Evolutionary conservation across 2,329 filamentous ascomycete genomes (phyloP).

Genomic region (Diaporthe ampelina): DNA sequence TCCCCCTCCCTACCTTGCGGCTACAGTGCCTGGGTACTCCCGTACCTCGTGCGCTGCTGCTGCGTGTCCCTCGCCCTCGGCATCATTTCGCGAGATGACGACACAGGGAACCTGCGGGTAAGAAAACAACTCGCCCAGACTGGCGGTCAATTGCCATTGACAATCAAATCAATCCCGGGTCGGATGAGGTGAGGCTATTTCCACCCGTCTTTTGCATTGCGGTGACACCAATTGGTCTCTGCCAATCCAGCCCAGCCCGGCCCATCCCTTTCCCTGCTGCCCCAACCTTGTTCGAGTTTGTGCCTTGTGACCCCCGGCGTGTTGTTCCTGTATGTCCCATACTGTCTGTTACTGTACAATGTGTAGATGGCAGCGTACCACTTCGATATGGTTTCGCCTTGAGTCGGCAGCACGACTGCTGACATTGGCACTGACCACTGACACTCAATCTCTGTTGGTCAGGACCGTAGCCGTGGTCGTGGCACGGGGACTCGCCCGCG

Average conservation of each 20-base stretch:
- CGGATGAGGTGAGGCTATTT: slow-evolving; percentile 34
- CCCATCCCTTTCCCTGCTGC: slow-evolving; percentile 11
- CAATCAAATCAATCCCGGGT: slow-evolving; percentile 2
- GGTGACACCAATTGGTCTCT: slow-evolving; percentile 38
- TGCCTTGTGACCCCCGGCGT: not conserved
- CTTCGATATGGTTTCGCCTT: slow-evolving; percentile 34
- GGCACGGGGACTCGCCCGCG: not conserved
- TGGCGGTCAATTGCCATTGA: slow-evolving; percentile 37
- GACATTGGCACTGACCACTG: slow-evolving; percentile 28
- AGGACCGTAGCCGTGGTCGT: not conserved
- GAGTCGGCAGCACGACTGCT: slow-evolving; percentile 28
- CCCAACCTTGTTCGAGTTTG: not conserved
- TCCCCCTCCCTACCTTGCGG: slow-evolving; percentile 4
- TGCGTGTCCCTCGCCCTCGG: slow-evolving; percentile 38
- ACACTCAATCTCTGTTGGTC: not conserved
- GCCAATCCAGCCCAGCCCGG: not conserved
- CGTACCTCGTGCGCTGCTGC: slow-evolving; percentile 6
- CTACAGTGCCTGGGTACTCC: too few relatives aligned
- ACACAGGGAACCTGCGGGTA: slow-evolving; percentile 31
- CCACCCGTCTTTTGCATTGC: slow-evolving; percentile 24
- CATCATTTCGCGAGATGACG: slow-evolving; percentile 41
- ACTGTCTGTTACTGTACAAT: not conserved
- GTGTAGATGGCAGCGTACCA: not conserved
- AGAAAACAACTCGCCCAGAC: slow-evolving; percentile 31
- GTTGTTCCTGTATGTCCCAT: not conserved